Evolutionary conservation across 2,329 filamentous ascomycete genomes (phyloP), one percentile per base, ranked within the genome.

Genomic region (Teratosphaeria gauchensis): DNA sequence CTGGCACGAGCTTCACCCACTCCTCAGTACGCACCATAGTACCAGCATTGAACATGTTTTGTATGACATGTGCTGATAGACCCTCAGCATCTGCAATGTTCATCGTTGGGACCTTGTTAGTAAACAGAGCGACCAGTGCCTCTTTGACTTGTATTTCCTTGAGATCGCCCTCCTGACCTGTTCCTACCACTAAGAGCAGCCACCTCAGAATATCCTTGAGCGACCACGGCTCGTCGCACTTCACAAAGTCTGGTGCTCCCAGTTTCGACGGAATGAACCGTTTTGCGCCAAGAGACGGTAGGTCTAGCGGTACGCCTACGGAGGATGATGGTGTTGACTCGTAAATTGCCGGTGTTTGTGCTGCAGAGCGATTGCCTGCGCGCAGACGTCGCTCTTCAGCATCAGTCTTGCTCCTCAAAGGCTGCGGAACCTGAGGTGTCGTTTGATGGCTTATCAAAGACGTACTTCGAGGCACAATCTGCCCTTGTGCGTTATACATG

Each of bases 11-110:
- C 70, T 95, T 96, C 64, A 99, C 87, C 94, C 95, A 99, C 76
- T 99, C 95, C 73, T 99, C 94, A 35, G 96, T 92, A 14, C 87
- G 86, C 4, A 95, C 78, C 33, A 99, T 77, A 11, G 90, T 89
- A 46, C 86, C 87, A 8, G 87, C 84, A 28, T 83, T 81, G 64
- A 92, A 83, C 89, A 99, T 94, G 53, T 86, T 83, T 57, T 84
- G 79, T 1, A 95, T 85, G 0, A 96, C 89, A 48, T 84, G 84
- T 59, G 84, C 82, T 62, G 89, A 90, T 56, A 99, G 79, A 0
- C 86, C 87, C 72, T 99, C 94, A 0, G 94, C 94, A 77, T 99
- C 95, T 5, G 92, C 92, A 51, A 94, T 92, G 67, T 99, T 97
- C 90, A 99, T 96, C 0, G 91, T 99, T 0, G 94, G 92, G 0